A percentile compares a stretch with the other conserved stretches of the same genome.
phyloP scores from a whole-genome alignment of 2,329 filamentous ascomycete genomes.

The Zopfia rhizophila region DNA sequence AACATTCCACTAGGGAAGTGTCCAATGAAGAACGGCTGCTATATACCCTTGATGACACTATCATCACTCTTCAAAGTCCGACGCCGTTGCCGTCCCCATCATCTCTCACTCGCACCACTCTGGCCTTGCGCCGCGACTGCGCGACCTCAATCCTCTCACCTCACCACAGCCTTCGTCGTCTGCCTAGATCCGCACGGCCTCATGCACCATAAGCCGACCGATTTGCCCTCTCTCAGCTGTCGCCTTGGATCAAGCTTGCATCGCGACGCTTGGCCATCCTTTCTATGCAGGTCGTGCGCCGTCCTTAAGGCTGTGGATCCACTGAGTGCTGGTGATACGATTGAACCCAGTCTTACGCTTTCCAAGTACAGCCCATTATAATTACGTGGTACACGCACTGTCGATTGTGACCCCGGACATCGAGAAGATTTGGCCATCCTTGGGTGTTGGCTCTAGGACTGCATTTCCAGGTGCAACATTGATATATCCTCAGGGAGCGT shows the following conservation, averaged over 20 bases:
- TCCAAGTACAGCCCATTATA: constrained; percentile 15
- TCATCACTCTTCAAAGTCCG: constrained; percentile 29
- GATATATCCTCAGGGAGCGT: constrained; percentile 25
- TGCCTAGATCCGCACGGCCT: constrained; percentile 15
- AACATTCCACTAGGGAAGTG: no score
- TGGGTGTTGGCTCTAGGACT: constrained; percentile 12
- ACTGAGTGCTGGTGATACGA: constrained; percentile 22
- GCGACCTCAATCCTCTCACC: constrained; percentile 6
- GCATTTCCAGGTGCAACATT: constrained; percentile 16
- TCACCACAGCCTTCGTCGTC: constrained; percentile 15
- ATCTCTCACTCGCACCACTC: constrained; percentile 1
- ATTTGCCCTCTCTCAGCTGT: constrained; percentile 5
- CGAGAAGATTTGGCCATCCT: constrained; percentile 14
- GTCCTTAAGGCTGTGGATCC: constrained; percentile 8
- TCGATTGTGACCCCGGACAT: constrained; percentile 12
- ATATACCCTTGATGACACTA: constrained; percentile 25
- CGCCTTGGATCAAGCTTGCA: constrained; percentile 4
- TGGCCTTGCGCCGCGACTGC: no score
- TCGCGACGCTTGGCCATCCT: constrained; percentile 2
- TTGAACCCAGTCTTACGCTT: constrained; percentile 6
- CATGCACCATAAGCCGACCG: constrained; percentile 13
- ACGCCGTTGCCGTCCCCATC: constrained; percentile 17
- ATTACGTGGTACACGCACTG: constrained; percentile 18
- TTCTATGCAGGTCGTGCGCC: constrained; percentile 16
- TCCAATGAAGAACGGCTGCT: no score